Evolutionary conservation across 2,329 filamentous ascomycete genomes (phyloP).

Genomic region (Teratosphaeria epicoccoides): DNA sequence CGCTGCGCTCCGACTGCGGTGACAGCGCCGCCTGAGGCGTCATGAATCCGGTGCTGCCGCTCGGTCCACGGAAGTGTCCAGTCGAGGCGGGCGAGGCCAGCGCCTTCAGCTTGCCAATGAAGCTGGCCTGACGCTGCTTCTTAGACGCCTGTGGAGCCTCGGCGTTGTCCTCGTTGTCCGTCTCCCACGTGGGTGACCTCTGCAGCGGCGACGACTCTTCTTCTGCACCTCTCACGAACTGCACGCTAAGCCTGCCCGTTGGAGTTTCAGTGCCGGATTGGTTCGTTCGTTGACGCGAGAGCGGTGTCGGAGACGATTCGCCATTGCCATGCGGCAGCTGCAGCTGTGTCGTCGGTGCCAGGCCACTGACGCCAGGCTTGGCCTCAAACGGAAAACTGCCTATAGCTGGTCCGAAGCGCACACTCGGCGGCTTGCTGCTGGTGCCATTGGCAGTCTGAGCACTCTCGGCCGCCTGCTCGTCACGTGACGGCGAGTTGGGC

Average conservation of each 20-base stretch:
- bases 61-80: slow-evolving; percentile 8
- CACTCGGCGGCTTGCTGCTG: background rate
- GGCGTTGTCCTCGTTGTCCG: slow-evolving; percentile 11
- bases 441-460: background rate
- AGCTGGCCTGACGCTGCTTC: slow-evolving; percentile 15
- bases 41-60: slow-evolving; percentile 11
- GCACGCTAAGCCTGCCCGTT: slow-evolving; percentile 18
- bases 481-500: background rate
- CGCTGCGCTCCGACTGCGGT: slow-evolving; percentile 24
- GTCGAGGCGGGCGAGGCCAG: slow-evolving; percentile 14
- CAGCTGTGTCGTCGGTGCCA: slow-evolving; percentile 5
- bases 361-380: slow-evolving; percentile 3
- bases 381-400: slow-evolving; percentile 10
- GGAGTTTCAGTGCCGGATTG: slow-evolving; percentile 12
- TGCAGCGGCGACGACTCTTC: slow-evolving; percentile 14
- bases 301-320: background rate
- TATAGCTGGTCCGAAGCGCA: slow-evolving; percentile 3
- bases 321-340: background rate
- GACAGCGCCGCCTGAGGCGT: slow-evolving; percentile 18
- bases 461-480: background rate
- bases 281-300: slow-evolving; percentile 3
- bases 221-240: slow-evolving; percentile 16
- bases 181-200: slow-evolving; percentile 18
- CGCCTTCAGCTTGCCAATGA: slow-evolving; percentile 23
- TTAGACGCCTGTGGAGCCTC: slow-evolving; percentile 6